phyloP scores from a whole-genome alignment of 2,329 filamentous ascomycete species.

The Aspergillus sergii region DNA sequence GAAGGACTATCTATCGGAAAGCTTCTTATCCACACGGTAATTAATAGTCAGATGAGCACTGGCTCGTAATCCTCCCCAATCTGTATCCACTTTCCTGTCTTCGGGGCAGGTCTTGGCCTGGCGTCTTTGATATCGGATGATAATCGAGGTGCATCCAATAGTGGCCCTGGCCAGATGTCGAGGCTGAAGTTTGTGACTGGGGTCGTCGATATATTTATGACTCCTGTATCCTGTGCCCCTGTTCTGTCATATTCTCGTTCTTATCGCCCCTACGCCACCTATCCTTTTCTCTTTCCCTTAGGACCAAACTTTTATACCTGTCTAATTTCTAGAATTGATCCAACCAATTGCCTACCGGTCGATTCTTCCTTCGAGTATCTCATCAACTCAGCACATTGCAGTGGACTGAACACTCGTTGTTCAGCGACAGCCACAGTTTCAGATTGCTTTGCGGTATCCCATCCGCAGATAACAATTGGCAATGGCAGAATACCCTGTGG shows the following conservation, averaged over 20 bases:
- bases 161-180: not conserved
- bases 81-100: not conserved
- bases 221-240: not conserved
- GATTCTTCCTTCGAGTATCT: not conserved
- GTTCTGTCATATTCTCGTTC: not conserved
- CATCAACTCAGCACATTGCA: not conserved
- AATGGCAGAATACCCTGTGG: constrained; percentile 45
- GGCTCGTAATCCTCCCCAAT: not conserved
- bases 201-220: constrained; percentile 9
- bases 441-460: not conserved
- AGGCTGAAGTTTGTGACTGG: constrained; percentile 7
- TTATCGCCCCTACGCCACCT: constrained; percentile 2
- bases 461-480: constrained; percentile 11
- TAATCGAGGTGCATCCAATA: not conserved
- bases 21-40: not conserved
- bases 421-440: not conserved
- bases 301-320: not conserved
- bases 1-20: not conserved
- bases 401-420: not conserved
- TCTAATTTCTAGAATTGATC: not conserved
- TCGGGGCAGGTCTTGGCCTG: not conserved
- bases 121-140: constrained; percentile 4
- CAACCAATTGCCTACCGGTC: not conserved
- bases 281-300: not conserved
- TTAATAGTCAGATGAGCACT: constrained; percentile 2